A percentile compares a stretch with the other conserved stretches of the same genome.
Conservation (phyloP, 169 alveolate genomes). For the Fabrea salina region DNA sequence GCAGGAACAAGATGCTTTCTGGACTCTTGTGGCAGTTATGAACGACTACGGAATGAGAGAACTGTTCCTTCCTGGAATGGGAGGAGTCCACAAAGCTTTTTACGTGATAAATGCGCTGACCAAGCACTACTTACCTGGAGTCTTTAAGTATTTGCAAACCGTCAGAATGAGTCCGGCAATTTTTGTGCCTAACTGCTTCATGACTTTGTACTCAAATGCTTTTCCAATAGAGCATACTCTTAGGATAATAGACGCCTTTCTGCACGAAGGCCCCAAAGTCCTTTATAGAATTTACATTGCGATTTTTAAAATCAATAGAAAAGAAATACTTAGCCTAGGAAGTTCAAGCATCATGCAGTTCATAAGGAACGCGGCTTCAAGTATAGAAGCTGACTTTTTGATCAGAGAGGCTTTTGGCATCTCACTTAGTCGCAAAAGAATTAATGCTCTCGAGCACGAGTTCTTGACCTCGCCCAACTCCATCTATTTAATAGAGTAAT, state of each 20-base stretch:
- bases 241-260: slow-evolving; percentile 64
- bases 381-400: background rate
- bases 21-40: slow-evolving; percentile 49
- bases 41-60: slow-evolving; percentile 52
- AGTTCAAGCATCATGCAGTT: background rate
- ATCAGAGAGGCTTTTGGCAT: background rate
- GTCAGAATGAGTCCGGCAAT: slow-evolving; percentile 53
- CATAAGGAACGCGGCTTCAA: background rate
- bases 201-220: slow-evolving; percentile 54
- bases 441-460: too few species aligned
- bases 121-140: slow-evolving; percentile 54
- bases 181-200: slow-evolving; percentile 67
- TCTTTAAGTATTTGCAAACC: slow-evolving; percentile 34
- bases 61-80: slow-evolving; percentile 53
- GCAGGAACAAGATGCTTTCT: slow-evolving; percentile 83
- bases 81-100: slow-evolving; percentile 57
- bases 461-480: too few species aligned
- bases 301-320: slow-evolving; percentile 50
- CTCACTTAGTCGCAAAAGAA: background rate
- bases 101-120: slow-evolving; percentile 54
- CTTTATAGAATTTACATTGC: slow-evolving; percentile 67
- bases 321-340: slow-evolving; percentile 21
- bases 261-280: slow-evolving; percentile 61
- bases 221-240: slow-evolving; percentile 46
- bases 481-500: too few species aligned